Evolutionary conservation across 306 rosid genomes (phyloP).

Genomic region (Sindora glabra): DNA sequence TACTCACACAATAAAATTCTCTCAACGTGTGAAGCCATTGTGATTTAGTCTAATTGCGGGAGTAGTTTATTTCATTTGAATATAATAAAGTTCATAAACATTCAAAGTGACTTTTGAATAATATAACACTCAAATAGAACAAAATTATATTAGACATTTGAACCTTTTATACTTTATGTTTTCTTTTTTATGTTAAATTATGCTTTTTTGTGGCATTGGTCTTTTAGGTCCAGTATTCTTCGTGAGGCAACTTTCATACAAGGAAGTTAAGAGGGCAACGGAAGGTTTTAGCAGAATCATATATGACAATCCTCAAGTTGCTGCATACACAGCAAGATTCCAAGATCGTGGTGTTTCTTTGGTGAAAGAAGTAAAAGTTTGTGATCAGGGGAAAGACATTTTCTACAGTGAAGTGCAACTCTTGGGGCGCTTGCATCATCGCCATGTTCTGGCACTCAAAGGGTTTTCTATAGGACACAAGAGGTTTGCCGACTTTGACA

Average conservation of each 20-base stretch:
- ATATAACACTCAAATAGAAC: too few relatives aligned
- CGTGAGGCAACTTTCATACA: conserved; percentile 57
- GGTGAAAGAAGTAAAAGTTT: conserved; percentile 61
- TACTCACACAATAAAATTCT: too few relatives aligned
- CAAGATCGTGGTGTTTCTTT: conserved; percentile 52
- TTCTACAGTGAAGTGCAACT: conserved; percentile 68
- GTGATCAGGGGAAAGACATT: conserved; percentile 31
- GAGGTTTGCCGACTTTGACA: conserved; percentile 39
- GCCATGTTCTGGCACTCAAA: conserved; percentile 75
- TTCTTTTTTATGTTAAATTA: too few relatives aligned
- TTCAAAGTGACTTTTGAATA: too few relatives aligned
- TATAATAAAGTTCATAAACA: too few relatives aligned
- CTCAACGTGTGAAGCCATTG: too few relatives aligned
- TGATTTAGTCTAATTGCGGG: too few relatives aligned
- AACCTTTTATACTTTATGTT: neutral
- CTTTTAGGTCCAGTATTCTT: conserved; percentile 50
- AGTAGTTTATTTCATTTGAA: too few relatives aligned
- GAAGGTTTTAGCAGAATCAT: conserved; percentile 60
- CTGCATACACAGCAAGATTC: conserved; percentile 68
- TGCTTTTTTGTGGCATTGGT: too few relatives aligned
- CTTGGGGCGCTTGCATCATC: conserved; percentile 84
- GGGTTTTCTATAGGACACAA: conserved; percentile 62
- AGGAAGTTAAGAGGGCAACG: conserved; percentile 64
- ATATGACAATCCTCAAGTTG: conserved; percentile 46
- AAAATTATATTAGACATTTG: neutral